Evolutionary conservation across 805 yeast genomes (phyloP).

Genomic region (Saccharomycopsis sp.): DNA sequence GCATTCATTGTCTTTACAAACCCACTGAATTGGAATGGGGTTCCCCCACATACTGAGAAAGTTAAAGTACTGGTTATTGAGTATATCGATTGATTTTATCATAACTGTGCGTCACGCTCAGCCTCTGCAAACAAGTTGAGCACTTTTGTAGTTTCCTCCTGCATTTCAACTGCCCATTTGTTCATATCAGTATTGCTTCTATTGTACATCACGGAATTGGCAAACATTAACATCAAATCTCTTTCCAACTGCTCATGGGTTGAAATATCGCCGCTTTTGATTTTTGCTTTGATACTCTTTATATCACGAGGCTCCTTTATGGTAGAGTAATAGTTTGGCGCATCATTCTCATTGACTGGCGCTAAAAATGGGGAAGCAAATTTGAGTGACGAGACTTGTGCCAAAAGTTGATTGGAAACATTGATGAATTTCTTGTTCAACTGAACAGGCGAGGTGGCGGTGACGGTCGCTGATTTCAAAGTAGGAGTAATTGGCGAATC

Average conservation of each 20-base stretch:
- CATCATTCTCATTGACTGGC: conserved; percentile 60
- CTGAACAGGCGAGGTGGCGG: neutral
- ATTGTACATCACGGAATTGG: conserved; percentile 79
- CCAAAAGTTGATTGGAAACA: conserved; percentile 51
- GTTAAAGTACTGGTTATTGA: too few relatives aligned
- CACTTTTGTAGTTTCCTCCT: conserved; percentile 50
- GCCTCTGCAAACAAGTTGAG: conserved; percentile 54
- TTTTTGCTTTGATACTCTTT: conserved; percentile 47
- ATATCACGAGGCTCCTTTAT: conserved; percentile 60
- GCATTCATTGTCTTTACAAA: too few relatives aligned
- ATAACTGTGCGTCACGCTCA: conserved; percentile 23
- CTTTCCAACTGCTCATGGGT: conserved; percentile 46
- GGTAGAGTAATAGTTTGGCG: conserved; percentile 57
- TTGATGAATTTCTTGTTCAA: conserved; percentile 49
- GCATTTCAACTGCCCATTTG: conserved; percentile 60
- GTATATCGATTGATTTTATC: too few relatives aligned
- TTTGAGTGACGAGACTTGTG: conserved; percentile 59
- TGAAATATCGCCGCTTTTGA: conserved; percentile 50
- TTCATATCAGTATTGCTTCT: conserved; percentile 54
- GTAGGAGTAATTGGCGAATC: too few relatives aligned
- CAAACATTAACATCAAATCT: conserved; percentile 67
- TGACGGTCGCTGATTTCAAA: neutral
- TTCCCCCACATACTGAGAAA: too few relatives aligned
- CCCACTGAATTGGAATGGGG: too few relatives aligned
- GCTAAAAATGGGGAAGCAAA: conserved; percentile 65